Evolutionary conservation across 2,329 filamentous ascomycete species (phyloP).

Genomic region (Cladosporium halotolerans): DNA sequence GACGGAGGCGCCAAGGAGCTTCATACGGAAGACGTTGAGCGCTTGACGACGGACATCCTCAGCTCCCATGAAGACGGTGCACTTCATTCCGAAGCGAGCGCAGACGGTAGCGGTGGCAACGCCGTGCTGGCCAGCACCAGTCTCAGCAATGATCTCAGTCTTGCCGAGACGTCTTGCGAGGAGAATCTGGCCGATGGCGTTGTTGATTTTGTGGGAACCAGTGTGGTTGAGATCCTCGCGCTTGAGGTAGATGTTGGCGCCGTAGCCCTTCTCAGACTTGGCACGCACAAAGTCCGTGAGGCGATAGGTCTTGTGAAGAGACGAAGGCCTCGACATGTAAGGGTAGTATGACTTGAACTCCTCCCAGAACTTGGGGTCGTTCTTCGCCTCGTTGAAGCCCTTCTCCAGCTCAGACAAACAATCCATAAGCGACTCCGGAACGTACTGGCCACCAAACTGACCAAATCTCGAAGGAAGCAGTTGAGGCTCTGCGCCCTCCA

Average conservation of each 20-base stretch:
- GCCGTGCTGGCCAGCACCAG: slow-evolving; percentile 93
- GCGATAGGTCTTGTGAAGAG: slow-evolving; percentile 80
- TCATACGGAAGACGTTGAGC: slow-evolving; percentile 97
- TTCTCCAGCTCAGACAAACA: slow-evolving; percentile 84
- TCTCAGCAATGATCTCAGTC: slow-evolving; percentile 96
- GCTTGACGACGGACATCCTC: slow-evolving; percentile 95
- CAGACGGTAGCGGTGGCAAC: slow-evolving; percentile 96
- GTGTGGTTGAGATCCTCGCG: slow-evolving; percentile 97
- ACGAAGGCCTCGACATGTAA: slow-evolving; percentile 93
- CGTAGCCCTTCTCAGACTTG: slow-evolving; percentile 53
- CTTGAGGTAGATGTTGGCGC: slow-evolving; percentile 96
- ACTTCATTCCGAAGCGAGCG: slow-evolving; percentile 97
- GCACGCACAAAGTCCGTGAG: slow-evolving; percentile 58
- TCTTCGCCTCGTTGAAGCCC: slow-evolving; percentile 79
- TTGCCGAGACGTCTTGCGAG: slow-evolving; percentile 82
- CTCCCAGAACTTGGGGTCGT: slow-evolving; percentile 92
- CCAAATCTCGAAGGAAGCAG: slow-evolving; percentile 83
- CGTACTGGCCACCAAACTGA: slow-evolving; percentile 94
- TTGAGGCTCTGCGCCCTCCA: slow-evolving; percentile 41
- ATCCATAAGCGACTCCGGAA: slow-evolving; percentile 96
- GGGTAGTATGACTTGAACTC: slow-evolving; percentile 94
- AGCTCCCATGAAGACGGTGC: slow-evolving; percentile 96
- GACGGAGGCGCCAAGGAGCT: slow-evolving; percentile 86
- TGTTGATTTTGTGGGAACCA: slow-evolving; percentile 99
- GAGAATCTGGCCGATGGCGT: slow-evolving; percentile 87